Conservation (phyloP, 345 rosid species). For the Populus deltoides region DNA sequence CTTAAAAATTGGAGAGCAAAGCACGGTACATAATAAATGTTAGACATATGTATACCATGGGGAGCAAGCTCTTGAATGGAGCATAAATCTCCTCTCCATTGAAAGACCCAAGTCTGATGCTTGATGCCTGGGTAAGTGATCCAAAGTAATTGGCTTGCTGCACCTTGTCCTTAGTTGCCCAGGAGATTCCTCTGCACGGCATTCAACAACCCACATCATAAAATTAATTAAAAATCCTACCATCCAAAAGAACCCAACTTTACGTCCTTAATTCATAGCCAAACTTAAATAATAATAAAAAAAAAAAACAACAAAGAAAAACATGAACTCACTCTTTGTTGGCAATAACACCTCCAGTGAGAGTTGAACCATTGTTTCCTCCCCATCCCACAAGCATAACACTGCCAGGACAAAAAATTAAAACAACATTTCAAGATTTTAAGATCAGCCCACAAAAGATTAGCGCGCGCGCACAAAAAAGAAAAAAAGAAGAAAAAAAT, state of each 20-base stretch:
- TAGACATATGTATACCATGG: constrained; percentile 54
- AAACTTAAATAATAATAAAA: background rate
- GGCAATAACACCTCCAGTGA: constrained; percentile 84
- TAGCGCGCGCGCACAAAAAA: too few relatives aligned
- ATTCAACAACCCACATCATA: background rate
- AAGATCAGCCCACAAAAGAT: background rate
- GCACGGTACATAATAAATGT: background rate
- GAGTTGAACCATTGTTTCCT: constrained; percentile 91
- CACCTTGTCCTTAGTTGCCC: constrained; percentile 98
- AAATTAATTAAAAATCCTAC: constrained; percentile 1
- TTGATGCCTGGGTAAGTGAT: constrained; percentile 88
- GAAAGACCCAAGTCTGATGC: constrained; percentile 88
- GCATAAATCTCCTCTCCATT: constrained; percentile 97
- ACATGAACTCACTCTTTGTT: constrained; percentile 71
- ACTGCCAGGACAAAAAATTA: constrained; percentile 32
- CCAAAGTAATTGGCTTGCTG: constrained; percentile 98
- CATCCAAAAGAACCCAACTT: background rate
- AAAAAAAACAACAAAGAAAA: background rate
- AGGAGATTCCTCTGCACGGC: constrained; percentile 76
- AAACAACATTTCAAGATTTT: background rate
- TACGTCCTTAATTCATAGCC: background rate
- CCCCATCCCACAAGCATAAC: constrained; percentile 99
- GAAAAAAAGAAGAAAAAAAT: too few relatives aligned
- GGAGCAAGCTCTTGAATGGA: constrained; percentile 95
- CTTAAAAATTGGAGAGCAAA: background rate